phyloP scores from a whole-genome alignment of 441 rosid genomes.

The Mallotus repandus region DNA sequence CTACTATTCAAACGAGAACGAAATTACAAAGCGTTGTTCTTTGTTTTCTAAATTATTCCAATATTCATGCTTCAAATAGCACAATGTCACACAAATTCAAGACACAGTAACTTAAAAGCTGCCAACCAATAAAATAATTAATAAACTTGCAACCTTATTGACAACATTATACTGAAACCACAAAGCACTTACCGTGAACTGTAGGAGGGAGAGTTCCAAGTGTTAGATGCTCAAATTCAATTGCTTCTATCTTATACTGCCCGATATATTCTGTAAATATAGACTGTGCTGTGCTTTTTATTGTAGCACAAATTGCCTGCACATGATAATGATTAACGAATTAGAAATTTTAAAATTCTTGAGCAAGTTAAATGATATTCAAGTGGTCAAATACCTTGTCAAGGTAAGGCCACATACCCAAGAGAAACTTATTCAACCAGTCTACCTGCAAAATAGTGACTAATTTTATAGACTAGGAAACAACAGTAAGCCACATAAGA shows the following conservation, averaged over 20 bases:
- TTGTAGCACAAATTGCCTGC: constrained; percentile 66
- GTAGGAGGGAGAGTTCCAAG: constrained; percentile 82
- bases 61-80: neutral
- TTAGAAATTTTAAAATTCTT: constrained; percentile 8
- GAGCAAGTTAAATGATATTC: constrained; percentile 2
- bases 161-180: neutral
- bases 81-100: neutral
- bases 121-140: neutral
- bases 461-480: neutral
- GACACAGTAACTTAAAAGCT: neutral
- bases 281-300: constrained; percentile 51
- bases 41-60: neutral
- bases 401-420: constrained; percentile 65
- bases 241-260: constrained; percentile 50
- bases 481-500: neutral
- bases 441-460: constrained; percentile 47
- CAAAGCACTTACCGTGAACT: constrained; percentile 48
- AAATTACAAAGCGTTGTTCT: neutral
- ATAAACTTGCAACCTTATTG: too few relatives aligned
- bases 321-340: constrained; percentile 9
- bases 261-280: constrained; percentile 69
- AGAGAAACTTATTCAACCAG: constrained; percentile 62
- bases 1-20: neutral
- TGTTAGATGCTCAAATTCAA: constrained; percentile 60
- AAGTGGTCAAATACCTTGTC: constrained; percentile 45